Percentiles rank a stretch among this genome's conserved stretches.
phyloP scores from a whole-genome alignment of 108 stramenopile species.

The Seminavis robusta region DNA sequence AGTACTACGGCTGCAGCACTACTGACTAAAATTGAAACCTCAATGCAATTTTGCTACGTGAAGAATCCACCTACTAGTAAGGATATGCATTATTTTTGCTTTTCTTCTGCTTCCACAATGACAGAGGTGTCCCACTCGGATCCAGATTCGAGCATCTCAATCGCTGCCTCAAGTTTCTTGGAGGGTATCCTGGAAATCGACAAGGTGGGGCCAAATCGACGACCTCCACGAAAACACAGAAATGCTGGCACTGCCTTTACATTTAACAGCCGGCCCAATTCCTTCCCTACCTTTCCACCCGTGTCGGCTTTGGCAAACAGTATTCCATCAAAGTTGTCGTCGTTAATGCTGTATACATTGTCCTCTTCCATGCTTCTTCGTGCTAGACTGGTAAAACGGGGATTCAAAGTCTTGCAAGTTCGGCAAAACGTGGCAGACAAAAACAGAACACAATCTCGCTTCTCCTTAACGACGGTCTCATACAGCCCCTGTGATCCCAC shows the following conservation, averaged over 20 bases:
- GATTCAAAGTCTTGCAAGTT: constrained; percentile 62
- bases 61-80: no score
- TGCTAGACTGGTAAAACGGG: constrained; percentile 67
- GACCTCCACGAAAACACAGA: constrained; percentile 63
- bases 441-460: constrained; percentile 63
- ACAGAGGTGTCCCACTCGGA: constrained; percentile 26
- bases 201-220: constrained; percentile 56
- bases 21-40: no score
- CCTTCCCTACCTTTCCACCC: constrained; percentile 56
- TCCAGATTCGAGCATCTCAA: constrained; percentile 32
- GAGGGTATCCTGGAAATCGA: constrained; percentile 66
- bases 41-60: no score
- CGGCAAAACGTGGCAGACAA: constrained; percentile 76
- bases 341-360: not conserved
- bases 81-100: no score
- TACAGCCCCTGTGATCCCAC: constrained; percentile 56
- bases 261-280: constrained; percentile 48
- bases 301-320: constrained; percentile 80
- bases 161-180: constrained; percentile 50
- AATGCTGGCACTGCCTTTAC: constrained; percentile 79
- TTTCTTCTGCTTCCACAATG: constrained; percentile 10
- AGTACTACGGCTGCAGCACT: no score
- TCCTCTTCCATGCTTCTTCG: constrained; percentile 41
- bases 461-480: constrained; percentile 34
- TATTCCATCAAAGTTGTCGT: not conserved